These are phyloP conservation scores for Triticum monococcum DNA, from an alignment of 176 grass and related monocot genomes.

Conservation along the genomic window DNA sequence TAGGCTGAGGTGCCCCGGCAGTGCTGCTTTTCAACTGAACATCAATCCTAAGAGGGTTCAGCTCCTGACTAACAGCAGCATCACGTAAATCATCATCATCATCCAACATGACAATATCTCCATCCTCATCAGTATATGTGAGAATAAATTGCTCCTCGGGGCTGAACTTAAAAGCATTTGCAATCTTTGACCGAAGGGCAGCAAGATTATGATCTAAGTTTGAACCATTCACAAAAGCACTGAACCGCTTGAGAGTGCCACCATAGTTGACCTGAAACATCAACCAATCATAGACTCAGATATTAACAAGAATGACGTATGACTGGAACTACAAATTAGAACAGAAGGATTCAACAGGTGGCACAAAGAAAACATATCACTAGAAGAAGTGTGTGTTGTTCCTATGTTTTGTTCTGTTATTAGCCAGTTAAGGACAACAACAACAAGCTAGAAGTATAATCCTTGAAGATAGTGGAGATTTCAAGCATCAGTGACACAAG, in stretches of 20 bases:
- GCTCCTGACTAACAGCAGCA: constrained; percentile 57
- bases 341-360: neutral
- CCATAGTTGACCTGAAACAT: constrained; percentile 68
- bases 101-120: constrained; percentile 64
- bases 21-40: constrained; percentile 49
- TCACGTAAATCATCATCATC: constrained; percentile 70
- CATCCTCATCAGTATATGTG: constrained; percentile 77
- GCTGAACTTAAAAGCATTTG: constrained; percentile 62
- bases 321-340: neutral
- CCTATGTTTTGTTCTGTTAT: neutral
- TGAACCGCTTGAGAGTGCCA: constrained; percentile 65
- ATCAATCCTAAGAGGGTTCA: constrained; percentile 78
- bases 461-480: neutral
- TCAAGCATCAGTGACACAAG: neutral
- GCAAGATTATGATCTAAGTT: constrained; percentile 39
- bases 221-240: constrained; percentile 30
- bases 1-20: neutral
- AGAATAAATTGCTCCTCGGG: constrained; percentile 44
- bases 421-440: neutral
- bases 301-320: neutral
- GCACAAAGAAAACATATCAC: neutral
- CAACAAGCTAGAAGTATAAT: neutral
- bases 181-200: constrained; percentile 50
- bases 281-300: neutral
- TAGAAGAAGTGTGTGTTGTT: neutral